A percentile compares a stretch with the other conserved stretches of the same genome.
Evolutionary conservation across 768 basidiomycete species (phyloP).

Genomic region (Boletus subparvulus): DNA sequence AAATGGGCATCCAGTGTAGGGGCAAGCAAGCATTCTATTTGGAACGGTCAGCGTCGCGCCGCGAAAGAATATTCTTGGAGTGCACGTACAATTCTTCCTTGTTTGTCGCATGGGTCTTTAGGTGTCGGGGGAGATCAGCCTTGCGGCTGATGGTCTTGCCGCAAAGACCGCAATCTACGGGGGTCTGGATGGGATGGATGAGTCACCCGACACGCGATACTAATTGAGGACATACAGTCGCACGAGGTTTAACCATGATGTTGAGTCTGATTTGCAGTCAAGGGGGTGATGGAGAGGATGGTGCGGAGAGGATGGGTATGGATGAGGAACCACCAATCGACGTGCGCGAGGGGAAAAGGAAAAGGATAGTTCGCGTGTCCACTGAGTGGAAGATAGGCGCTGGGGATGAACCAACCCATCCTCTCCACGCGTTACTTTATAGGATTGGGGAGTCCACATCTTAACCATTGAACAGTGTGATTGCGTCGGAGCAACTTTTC

Average conservation of each 20-base stretch:
- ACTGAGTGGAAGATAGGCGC: background rate
- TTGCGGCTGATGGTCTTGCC: constrained; percentile 19
- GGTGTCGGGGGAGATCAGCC: constrained; percentile 29
- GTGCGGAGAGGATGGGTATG: background rate
- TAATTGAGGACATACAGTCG: constrained; percentile 3
- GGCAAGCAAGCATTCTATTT: constrained; percentile 27
- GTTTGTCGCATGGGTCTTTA: constrained; percentile 22
- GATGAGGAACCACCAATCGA: background rate
- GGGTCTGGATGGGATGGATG: constrained; percentile 5
- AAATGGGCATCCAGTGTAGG: constrained; percentile 21
- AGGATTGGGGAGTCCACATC: constrained; percentile 4
- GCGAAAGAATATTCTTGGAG: no score
- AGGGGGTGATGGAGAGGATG: background rate
- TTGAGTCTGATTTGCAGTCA: background rate
- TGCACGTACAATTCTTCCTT: constrained; percentile 26
- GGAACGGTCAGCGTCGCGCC: constrained; percentile 1
- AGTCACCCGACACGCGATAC: background rate
- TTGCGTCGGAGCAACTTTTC: constrained; percentile 26
- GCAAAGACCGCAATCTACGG: constrained; percentile 20
- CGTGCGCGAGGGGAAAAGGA: background rate
- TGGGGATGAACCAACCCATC: background rate
- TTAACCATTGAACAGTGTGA: constrained; percentile 18
- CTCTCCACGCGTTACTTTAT: constrained; percentile 19
- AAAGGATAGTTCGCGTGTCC: background rate
- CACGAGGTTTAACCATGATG: background rate